Evolutionary conservation across 352 stramenopile genomes (phyloP).

Genomic region (Globisporangium polare): DNA sequence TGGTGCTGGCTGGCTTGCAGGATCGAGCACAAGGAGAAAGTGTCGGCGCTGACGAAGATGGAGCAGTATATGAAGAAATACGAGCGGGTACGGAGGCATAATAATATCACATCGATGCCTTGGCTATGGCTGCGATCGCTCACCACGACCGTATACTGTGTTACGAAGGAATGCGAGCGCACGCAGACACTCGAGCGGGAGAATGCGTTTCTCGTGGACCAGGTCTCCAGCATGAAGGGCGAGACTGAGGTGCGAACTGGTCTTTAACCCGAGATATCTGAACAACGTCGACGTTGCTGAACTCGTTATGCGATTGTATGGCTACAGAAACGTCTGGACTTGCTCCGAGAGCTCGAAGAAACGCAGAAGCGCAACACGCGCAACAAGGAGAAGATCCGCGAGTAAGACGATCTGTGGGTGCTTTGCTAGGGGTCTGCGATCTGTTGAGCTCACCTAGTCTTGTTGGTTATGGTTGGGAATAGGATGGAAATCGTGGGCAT

Average conservation of each 20-base stretch:
- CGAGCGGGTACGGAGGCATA: conserved; percentile 51
- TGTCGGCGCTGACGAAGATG: conserved; percentile 56
- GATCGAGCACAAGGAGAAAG: conserved; percentile 66
- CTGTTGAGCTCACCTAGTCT: not conserved
- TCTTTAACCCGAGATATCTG: not conserved
- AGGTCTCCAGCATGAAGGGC: conserved; percentile 67
- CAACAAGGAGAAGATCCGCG: conserved; percentile 67
- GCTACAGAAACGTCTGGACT: conserved; percentile 54
- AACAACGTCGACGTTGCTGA: not conserved
- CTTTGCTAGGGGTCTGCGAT: not conserved
- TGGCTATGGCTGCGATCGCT: too few relatives aligned
- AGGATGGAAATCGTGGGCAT: conserved; percentile 70
- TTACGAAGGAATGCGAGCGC: conserved; percentile 65
- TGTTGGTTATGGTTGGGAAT: not conserved
- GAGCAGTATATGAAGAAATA: conserved; percentile 84
- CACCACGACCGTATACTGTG: too few relatives aligned
- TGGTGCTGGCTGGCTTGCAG: conserved; percentile 10
- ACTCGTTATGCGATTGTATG: not conserved
- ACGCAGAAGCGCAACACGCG: conserved; percentile 62
- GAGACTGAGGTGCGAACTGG: conserved; percentile 44
- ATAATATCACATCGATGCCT: too few relatives aligned
- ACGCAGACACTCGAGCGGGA: conserved; percentile 56
- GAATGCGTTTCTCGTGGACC: conserved; percentile 63
- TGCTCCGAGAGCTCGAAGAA: conserved; percentile 66
- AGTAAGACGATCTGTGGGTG: conserved; percentile 22